Base-by-base conservation (phyloP, 306 rosid species). In the Acacia confusa region DNA sequence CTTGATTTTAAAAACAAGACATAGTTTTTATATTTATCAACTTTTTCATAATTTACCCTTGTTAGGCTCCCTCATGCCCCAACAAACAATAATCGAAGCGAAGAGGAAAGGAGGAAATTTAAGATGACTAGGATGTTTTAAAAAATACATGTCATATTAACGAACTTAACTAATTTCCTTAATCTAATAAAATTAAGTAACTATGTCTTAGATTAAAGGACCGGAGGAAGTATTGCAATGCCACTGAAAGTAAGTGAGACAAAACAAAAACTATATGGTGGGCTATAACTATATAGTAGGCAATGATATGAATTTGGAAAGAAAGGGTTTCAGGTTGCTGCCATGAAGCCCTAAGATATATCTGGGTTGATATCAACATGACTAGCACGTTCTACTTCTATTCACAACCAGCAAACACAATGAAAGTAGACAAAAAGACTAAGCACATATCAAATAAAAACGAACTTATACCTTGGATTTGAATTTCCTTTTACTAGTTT, bases 401-500 rank as follows among this genome's bases (percentile, higher is more conserved):
- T 45, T 30, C 77, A 80, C 32, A 72, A 72, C 64, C 22, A 45
- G 47, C 75, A 58, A 78, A 16, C n/a, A 67, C 63, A 45, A 79
- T 25, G 68, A 61, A 67, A 34, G 77, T 52, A 74, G 40, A 63
- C 22, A 64, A 53, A 57, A 55, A 28, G 20, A 68, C 7, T 17
- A 47, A 28, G 70, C 60, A 32, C n/a, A 53, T 32, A 65, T 43
- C 69, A 76, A 72, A 79, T 72, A 74, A 50, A 85, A 85, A 80
- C 75, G 65, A 75, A 52, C 69, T 27, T 78, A 65, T 89, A 92
- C 98, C 97, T 90, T 45, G 95, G 98, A 79, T 95, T 88, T 80
- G 91, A 76, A 85, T 90, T 95, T 81, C 97, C 97, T 84, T 92
- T 95, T 38, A 92, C 97, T 53, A 90, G 75, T 81, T 95, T 95